phyloP scores from a whole-genome alignment of 2,329 filamentous ascomycete species.

The Alternaria consortialis region DNA sequence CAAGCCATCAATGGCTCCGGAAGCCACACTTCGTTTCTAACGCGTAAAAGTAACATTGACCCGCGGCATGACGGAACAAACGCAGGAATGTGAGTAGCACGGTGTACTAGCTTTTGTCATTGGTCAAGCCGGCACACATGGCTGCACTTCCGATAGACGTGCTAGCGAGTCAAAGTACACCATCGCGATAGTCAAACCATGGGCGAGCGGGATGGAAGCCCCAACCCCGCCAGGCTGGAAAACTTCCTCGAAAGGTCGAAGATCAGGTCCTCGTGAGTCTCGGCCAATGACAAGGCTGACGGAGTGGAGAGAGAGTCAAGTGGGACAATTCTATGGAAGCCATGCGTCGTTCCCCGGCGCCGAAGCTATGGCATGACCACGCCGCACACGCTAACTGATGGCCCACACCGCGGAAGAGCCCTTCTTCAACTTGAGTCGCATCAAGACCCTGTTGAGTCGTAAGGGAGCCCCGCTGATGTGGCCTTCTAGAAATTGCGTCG shows the following conservation, averaged over 20 bases:
- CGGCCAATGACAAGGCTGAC: slow-evolving; percentile 49
- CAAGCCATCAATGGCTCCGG: slow-evolving; percentile 19
- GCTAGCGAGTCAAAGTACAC: slow-evolving; percentile 31
- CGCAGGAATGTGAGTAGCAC: slow-evolving; percentile 22
- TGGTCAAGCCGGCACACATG: slow-evolving; percentile 21
- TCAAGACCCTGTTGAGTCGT: slow-evolving; percentile 37
- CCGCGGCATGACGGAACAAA: slow-evolving; percentile 20
- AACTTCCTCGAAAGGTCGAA: slow-evolving; percentile 39
- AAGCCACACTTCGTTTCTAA: slow-evolving; percentile 11
- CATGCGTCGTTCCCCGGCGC: slow-evolving; percentile 50
- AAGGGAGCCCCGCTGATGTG: slow-evolving; percentile 38
- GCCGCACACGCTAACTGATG: slow-evolving; percentile 30
- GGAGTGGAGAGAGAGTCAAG: slow-evolving; percentile 37
- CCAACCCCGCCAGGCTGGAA: slow-evolving; percentile 40
- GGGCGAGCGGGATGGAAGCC: slow-evolving; percentile 29
- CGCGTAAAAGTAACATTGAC: slow-evolving; percentile 20
- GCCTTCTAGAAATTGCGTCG: slow-evolving; percentile 44
- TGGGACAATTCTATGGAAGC: slow-evolving; percentile 48
- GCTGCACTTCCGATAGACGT: slow-evolving; percentile 14
- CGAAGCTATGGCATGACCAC: slow-evolving; percentile 41
- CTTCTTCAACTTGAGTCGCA: slow-evolving; percentile 42
- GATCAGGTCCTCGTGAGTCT: slow-evolving; percentile 47
- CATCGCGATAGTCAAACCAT: slow-evolving; percentile 24
- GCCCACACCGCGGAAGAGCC: slow-evolving; percentile 33
- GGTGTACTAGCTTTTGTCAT: slow-evolving; percentile 9